phyloP scores from a whole-genome alignment of 257 asterid genomes.

The Knoxia roxburghii region DNA sequence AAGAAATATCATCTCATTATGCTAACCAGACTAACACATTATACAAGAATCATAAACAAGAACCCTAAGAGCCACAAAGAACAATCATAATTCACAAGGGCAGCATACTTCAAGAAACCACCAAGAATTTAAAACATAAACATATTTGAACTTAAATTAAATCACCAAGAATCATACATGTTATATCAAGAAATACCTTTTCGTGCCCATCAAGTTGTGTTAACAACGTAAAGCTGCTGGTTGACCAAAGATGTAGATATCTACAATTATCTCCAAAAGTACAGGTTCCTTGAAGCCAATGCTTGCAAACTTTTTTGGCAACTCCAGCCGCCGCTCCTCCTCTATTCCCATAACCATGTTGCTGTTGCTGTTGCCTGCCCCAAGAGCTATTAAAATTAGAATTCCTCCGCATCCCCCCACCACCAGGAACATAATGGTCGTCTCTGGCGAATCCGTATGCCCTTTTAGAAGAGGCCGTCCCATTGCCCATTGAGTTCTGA shows the following conservation, averaged over 20 bases:
- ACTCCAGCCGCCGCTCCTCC: slow-evolving; percentile 22
- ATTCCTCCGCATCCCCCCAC: slow-evolving; percentile 61
- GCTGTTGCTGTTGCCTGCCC: slow-evolving; percentile 60
- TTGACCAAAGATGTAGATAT: slow-evolving; percentile 83
- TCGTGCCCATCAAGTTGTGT: slow-evolving; percentile 86
- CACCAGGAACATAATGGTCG: slow-evolving; percentile 35
- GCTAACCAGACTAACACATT: neutral
- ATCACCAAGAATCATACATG: neutral
- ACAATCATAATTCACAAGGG: too few species aligned
- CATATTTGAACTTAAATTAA: neutral
- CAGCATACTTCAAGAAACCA: too few species aligned
- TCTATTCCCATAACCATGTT: slow-evolving; percentile 21
- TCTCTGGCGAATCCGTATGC: slow-evolving; percentile 54
- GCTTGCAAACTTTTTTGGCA: slow-evolving; percentile 56
- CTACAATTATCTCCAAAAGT: slow-evolving; percentile 65
- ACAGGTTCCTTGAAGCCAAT: slow-evolving; percentile 75
- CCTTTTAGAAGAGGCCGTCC: slow-evolving; percentile 46
- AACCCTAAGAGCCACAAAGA: neutral
- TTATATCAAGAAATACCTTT: slow-evolving; percentile 31
- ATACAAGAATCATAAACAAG: neutral
- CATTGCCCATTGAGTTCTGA: slow-evolving; percentile 28
- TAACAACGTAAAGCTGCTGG: slow-evolving; percentile 64
- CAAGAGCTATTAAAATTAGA: slow-evolving; percentile 58
- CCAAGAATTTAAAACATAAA: too few species aligned
- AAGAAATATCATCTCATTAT: slow-evolving; percentile 5